phyloP scores from a whole-genome alignment of 306 rosid genomes.

The Medicago arabica region DNA sequence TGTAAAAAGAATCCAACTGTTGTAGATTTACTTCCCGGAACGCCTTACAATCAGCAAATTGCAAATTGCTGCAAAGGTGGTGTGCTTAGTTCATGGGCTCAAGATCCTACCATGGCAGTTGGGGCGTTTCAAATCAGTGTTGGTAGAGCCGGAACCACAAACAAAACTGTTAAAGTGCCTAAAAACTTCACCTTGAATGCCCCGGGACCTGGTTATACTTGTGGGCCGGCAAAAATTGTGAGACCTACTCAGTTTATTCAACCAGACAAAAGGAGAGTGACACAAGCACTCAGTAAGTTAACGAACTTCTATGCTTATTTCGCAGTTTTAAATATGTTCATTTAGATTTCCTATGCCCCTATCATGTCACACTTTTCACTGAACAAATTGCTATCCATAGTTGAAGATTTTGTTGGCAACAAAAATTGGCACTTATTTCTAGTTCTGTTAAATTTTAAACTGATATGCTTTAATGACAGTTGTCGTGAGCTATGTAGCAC shows the following conservation, averaged over 20 bases:
- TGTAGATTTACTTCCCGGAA: conserved; percentile 83
- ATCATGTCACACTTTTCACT: neutral
- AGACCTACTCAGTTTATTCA: conserved; percentile 57
- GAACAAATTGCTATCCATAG: neutral
- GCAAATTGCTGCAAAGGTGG: conserved; percentile 97
- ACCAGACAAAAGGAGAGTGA: conserved; percentile 76
- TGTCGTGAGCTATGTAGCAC: neutral
- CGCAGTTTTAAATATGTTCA: neutral
- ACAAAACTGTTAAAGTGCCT: conserved; percentile 70
- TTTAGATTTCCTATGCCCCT: neutral
- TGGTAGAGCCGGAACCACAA: conserved; percentile 79
- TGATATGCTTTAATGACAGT: neutral
- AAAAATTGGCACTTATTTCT: neutral
- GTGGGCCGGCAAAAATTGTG: conserved; percentile 69
- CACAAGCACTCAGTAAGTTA: conserved; percentile 83
- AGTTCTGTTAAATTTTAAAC: too few relatives aligned
- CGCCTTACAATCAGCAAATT: conserved; percentile 83
- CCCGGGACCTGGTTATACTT: conserved; percentile 93
- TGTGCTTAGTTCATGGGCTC: conserved; percentile 78
- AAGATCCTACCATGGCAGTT: conserved; percentile 69
- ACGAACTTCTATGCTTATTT: conserved; percentile 12
- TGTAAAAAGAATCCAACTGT: conserved; percentile 73
- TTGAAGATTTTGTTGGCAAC: neutral
- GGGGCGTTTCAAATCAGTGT: conserved; percentile 82
- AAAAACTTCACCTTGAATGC: conserved; percentile 78